A percentile compares a stretch with the other conserved stretches of the same genome.
Evolutionary conservation across 1,284 basidiomycete species (phyloP).

Genomic region (Sanghuangporus weigelae): DNA sequence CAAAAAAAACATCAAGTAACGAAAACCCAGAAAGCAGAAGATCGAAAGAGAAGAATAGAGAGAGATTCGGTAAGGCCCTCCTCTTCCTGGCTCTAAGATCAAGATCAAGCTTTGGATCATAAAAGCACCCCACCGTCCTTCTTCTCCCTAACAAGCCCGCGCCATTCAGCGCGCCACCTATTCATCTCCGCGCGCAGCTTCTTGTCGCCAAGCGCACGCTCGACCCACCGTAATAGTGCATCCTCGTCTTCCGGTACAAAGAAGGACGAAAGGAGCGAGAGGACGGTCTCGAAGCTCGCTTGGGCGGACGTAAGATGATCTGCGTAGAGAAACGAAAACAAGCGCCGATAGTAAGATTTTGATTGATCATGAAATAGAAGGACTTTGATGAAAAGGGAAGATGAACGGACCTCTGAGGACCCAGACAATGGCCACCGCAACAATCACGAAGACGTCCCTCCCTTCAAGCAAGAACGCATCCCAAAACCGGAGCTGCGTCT

Average conservation of each 20-base stretch:
- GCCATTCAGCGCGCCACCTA: conserved; percentile 72
- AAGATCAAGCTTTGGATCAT: conserved; percentile 30
- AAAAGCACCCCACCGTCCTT: conserved; percentile 61
- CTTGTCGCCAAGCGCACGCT: conserved; percentile 63
- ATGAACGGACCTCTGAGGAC: conserved; percentile 61
- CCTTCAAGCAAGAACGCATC: conserved; percentile 92
- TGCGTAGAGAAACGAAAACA: conserved; percentile 26
- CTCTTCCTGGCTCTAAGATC: not conserved
- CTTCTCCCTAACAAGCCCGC: conserved; percentile 56
- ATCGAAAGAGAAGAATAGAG: not conserved
- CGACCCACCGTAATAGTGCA: conserved; percentile 74
- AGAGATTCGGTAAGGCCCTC: not conserved
- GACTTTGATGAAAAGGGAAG: conserved; percentile 10
- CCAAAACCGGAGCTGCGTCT: conserved; percentile 92
- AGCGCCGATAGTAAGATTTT: not conserved
- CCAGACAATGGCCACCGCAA: conserved; percentile 88
- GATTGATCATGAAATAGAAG: not conserved
- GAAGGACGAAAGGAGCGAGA: conserved; percentile 85
- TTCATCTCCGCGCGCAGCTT: conserved; percentile 67
- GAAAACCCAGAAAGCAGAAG: not conserved
- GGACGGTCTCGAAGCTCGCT: conserved; percentile 88
- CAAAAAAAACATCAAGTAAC: too few species aligned
- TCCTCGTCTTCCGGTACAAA: conserved; percentile 90
- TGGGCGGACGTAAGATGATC: conserved; percentile 70
- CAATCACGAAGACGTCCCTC: conserved; percentile 80